phyloP scores from a whole-genome alignment of 2,329 filamentous ascomycete genomes.

The Malbranchea cinnamomea region DNA sequence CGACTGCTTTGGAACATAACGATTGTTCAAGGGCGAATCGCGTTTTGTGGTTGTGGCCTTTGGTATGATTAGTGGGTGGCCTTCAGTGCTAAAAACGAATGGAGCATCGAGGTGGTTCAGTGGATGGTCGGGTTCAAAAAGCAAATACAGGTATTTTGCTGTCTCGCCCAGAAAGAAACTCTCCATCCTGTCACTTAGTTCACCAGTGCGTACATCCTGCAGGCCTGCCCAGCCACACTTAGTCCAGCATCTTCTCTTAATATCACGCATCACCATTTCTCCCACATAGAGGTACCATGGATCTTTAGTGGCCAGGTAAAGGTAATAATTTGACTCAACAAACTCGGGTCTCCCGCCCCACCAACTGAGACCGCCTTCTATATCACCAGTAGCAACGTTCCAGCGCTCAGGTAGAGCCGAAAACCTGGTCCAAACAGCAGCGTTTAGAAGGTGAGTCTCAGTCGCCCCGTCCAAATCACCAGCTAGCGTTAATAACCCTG shows the following conservation, averaged over 20 bases:
- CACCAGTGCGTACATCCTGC: slow-evolving; percentile 65
- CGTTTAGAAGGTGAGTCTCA: slow-evolving; percentile 76
- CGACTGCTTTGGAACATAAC: slow-evolving; percentile 7
- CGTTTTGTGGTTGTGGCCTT: slow-evolving; percentile 9
- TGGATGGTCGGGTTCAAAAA: slow-evolving; percentile 75
- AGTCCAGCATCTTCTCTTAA: slow-evolving; percentile 76
- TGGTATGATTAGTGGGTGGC: slow-evolving; percentile 80
- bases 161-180: slow-evolving; percentile 98
- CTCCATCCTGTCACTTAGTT: slow-evolving; percentile 90
- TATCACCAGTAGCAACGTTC: slow-evolving; percentile 69
- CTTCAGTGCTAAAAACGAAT: slow-evolving; percentile 91
- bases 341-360: slow-evolving; percentile 95
- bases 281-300: slow-evolving; percentile 94
- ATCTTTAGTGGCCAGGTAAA: slow-evolving; percentile 87
- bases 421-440: slow-evolving; percentile 88
- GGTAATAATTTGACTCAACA: slow-evolving; percentile 88
- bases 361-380: slow-evolving; percentile 80
- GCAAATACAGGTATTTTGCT: slow-evolving; percentile 83
- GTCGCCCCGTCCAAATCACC: slow-evolving; percentile 86
- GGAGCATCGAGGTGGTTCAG: slow-evolving; percentile 75
- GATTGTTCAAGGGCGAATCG: neutral
- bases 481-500: slow-evolving; percentile 69
- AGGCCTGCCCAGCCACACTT: slow-evolving; percentile 87
- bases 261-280: slow-evolving; percentile 86
- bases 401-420: slow-evolving; percentile 88